These are phyloP conservation scores for Fomitopsis palustris DNA, from an alignment of 1,284 basidiomycete genomes.

Conservation along the genomic window DNA sequence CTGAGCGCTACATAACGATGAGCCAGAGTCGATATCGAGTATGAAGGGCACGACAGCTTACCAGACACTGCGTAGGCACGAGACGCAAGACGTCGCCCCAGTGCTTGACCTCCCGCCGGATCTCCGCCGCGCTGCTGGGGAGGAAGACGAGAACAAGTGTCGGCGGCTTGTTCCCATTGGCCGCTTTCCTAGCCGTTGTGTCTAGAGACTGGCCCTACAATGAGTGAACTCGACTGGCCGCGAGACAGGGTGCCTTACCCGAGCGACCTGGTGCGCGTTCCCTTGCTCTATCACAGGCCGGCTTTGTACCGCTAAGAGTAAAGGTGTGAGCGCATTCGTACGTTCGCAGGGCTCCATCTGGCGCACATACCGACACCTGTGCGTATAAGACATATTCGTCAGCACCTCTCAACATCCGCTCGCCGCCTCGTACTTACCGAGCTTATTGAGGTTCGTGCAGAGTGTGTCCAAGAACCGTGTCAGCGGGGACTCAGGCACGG, in stretches of 20 bases:
- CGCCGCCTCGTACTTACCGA: slow-evolving; percentile 26
- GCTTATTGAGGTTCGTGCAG: slow-evolving; percentile 20
- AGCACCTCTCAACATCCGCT: not conserved
- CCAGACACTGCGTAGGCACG: slow-evolving; percentile 29
- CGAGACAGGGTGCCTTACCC: not conserved
- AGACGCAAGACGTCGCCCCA: slow-evolving; percentile 38
- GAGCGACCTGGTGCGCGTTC: not conserved
- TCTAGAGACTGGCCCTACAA: not conserved
- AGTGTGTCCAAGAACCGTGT: slow-evolving; percentile 23
- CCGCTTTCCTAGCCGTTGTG: slow-evolving; percentile 21
- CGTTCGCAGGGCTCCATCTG: not conserved
- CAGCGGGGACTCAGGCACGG: not conserved
- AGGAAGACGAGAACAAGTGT: slow-evolving; percentile 23
- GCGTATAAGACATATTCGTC: not conserved
- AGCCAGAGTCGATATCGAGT: not conserved
- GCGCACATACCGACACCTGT: not conserved
- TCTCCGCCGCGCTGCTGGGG: slow-evolving; percentile 28
- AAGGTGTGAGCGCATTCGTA: not conserved
- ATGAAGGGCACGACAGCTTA: slow-evolving; percentile 9
- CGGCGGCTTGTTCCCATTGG: slow-evolving; percentile 7
- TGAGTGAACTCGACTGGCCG: no score
- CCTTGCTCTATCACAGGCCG: not conserved
- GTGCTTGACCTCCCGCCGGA: slow-evolving; percentile 35
- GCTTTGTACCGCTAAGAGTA: not conserved
- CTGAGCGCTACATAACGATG: slow-evolving; percentile 17